Conservation (phyloP, 1,284 basidiomycete genomes). For the Microstroma glucosiphilum region DNA sequence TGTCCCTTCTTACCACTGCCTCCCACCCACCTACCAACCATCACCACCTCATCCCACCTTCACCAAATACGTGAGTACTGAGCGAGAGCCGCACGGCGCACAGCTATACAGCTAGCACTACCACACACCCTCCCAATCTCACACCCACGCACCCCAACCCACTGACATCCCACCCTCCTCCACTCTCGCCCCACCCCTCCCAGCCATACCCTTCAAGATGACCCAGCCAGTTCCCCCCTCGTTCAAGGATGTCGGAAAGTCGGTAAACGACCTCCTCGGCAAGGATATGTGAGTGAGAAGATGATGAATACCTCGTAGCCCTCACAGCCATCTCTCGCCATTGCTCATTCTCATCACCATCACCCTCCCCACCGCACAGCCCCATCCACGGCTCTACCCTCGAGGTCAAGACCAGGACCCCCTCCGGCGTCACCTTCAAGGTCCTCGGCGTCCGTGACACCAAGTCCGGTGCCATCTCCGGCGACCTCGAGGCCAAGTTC, state of each 20-base stretch:
- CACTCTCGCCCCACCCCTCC: background rate
- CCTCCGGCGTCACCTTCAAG: constrained; percentile 56
- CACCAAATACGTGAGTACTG: too few relatives aligned
- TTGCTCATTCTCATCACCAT: background rate
- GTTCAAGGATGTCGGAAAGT: constrained; percentile 60
- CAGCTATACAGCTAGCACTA: too few relatives aligned
- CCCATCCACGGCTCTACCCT: constrained; percentile 64
- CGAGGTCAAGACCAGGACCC: constrained; percentile 85
- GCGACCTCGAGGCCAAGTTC: constrained; percentile 51
- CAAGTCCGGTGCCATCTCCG: constrained; percentile 48
- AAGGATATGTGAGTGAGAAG: constrained; percentile 65
- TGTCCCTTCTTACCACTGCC: too few relatives aligned
- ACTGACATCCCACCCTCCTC: constrained; percentile 3
- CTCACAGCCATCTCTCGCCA: background rate
- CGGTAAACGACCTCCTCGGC: constrained; percentile 84
- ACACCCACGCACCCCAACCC: background rate
- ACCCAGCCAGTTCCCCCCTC: constrained; percentile 47
- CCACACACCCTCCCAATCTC: too few relatives aligned
- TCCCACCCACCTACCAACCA: too few relatives aligned
- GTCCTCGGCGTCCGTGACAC: constrained; percentile 50
- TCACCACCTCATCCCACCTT: too few relatives aligned
- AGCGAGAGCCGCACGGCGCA: too few relatives aligned
- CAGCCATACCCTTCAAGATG: constrained; percentile 23
- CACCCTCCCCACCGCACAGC: constrained; percentile 23
- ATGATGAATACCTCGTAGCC: background rate